phyloP scores from a whole-genome alignment of 2,329 filamentous ascomycete genomes.

The Didymella exigua region DNA sequence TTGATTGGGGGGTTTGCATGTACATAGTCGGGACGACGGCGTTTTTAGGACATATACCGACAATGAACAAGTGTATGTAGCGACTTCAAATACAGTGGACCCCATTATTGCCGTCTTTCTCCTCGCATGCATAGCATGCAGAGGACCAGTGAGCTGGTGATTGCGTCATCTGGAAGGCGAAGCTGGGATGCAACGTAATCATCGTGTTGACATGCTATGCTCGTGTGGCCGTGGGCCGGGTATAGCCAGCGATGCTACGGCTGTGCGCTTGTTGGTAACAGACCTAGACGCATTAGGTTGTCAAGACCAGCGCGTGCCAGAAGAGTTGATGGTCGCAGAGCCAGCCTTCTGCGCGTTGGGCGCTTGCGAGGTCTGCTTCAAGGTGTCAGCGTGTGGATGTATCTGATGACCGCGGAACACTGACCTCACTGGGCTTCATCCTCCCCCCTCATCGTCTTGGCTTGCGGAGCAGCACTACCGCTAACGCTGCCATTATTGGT shows the following conservation, averaged over 20 bases:
- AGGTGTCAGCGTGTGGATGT: background rate
- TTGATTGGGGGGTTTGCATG: background rate
- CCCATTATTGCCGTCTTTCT: no score
- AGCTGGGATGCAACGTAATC: no score
- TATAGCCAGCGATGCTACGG: background rate
- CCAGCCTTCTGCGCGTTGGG: background rate
- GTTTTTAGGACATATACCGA: slow-evolving; percentile 6
- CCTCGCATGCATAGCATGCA: no score
- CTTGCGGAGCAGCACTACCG: background rate
- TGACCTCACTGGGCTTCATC: background rate
- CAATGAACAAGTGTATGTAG: slow-evolving; percentile 2
- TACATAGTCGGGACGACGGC: slow-evolving; percentile 14
- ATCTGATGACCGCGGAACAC: background rate
- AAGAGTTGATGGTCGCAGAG: background rate
- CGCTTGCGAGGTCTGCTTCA: background rate
- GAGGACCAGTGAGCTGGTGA: no score
- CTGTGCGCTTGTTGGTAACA: no score
- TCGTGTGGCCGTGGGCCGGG: no score
- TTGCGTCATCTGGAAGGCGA: no score
- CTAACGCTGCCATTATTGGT: background rate
- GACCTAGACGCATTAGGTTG: background rate
- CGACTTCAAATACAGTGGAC: slow-evolving; percentile 7
- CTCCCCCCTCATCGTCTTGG: background rate
- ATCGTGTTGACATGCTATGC: no score
- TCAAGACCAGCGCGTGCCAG: background rate